Evolutionary conservation across 108 stramenopile species (phyloP).

Genomic region (Cyclotella baltica): DNA sequence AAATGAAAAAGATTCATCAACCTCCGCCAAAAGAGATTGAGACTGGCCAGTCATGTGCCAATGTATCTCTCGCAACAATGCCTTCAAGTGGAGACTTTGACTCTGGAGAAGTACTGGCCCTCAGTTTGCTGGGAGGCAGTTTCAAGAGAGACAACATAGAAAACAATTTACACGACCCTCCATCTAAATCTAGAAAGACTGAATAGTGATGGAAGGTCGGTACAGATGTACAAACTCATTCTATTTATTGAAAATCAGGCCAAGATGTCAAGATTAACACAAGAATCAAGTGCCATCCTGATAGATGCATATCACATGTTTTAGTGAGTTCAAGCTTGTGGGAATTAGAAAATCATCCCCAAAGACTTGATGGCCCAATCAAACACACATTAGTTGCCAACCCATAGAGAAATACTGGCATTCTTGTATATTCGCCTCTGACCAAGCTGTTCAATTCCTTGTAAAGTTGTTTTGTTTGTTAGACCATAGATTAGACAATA

Average conservation of each 20-base stretch:
- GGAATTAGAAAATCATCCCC: not conserved
- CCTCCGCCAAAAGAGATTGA: not conserved
- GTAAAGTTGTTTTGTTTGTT: slow-evolving; percentile 9
- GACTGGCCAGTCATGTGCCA: not conserved
- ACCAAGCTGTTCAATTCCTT: not conserved
- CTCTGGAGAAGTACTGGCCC: slow-evolving; percentile 45
- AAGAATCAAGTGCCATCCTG: slow-evolving; percentile 12
- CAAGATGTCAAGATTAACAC: slow-evolving; percentile 23
- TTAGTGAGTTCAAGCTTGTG: not conserved
- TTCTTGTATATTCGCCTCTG: not conserved
- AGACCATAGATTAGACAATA: slow-evolving; percentile 12
- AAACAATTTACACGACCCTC: not conserved
- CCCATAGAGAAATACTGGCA: not conserved
- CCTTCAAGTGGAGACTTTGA: slow-evolving; percentile 38
- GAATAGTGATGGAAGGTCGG: slow-evolving; percentile 1
- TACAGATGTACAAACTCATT: slow-evolving; percentile 2
- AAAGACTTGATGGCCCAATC: slow-evolving; percentile 1
- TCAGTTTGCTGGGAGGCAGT: slow-evolving; percentile 36
- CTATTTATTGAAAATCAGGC: slow-evolving; percentile 16
- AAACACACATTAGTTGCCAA: slow-evolving; percentile 8
- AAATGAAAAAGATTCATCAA: slow-evolving; percentile 24
- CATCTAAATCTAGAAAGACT: slow-evolving; percentile 20
- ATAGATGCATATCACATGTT: not conserved
- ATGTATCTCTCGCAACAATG: slow-evolving; percentile 42
- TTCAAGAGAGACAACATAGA: slow-evolving; percentile 25